Base-by-base conservation (phyloP, 495 filamentous ascomycete species). In the Xylaria grammica region DNA sequence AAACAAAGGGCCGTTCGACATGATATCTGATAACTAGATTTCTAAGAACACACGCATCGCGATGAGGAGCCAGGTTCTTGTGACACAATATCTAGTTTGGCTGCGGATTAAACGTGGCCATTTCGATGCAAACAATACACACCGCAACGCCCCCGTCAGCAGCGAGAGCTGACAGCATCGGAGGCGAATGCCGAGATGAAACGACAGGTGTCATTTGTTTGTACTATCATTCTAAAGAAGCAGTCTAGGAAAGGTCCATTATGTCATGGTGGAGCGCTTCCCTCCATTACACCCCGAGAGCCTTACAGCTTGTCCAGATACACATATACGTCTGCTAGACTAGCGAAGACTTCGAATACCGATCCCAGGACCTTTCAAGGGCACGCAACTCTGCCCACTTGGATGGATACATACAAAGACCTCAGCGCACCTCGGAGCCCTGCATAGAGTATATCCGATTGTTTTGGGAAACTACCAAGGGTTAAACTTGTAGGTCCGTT, bases 91-190 rank as follows among this genome's bases (percentile, higher is more conserved):
- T 15, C 11, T 20, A 29, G 7, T 20, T 20, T 26, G 4, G 5
- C 44, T 6, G 24, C 19, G 44, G 11, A 9, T 5, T 44, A 1
- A 10, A 56, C 24, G 36, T 15, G 34, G 32, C n/a, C n/a, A 26
- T 48, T 55, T 36, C 15, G 29, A 46, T 29, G 24, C 40, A 42
- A 46, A 54, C 29, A 54, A 55, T 22, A n/a, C 40, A 30, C 50
- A 55, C 22, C 38, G 9, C 50, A 29, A 63, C 29, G 38, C 26
- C 27, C 2, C 27, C 11, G 36, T 48, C 60, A 53, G 46, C 50
- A 62, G 60, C 50, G 34, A n/a, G 32, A 2, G 56, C 56, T 59
- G 56, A 59, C 56, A 6, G 42, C 42, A 36, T 48, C 27, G 8
- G 36, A 46, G 42, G 56, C 56, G 56, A 59, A 36, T 29, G n/a